Percentiles rank a stretch among this genome's conserved stretches.
Conservation (phyloP, 176 grass and related monocot genomes). For the Carex myosuroides region DNA sequence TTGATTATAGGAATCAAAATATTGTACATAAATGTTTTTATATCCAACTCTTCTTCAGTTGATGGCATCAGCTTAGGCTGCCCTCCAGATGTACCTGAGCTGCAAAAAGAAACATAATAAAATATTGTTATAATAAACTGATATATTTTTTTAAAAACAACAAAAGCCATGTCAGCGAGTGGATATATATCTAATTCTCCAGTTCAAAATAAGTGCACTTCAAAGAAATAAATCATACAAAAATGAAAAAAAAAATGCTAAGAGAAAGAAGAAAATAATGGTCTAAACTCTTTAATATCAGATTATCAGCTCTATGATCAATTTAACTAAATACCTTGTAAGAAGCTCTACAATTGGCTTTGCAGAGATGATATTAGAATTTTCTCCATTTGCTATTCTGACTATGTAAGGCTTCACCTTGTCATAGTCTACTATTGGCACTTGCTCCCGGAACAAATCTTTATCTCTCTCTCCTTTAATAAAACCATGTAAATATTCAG, state of each 20-base stretch:
- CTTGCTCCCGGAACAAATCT: conserved; percentile 35
- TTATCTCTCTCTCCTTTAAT: background rate
- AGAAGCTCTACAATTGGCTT: conserved; percentile 65
- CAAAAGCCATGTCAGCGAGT: background rate
- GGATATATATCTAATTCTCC: background rate
- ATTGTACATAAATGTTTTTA: conserved; percentile 78
- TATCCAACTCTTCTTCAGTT: conserved; percentile 61
- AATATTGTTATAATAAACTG: background rate
- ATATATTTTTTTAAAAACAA: background rate
- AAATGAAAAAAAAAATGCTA: background rate
- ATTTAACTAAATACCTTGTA: conserved; percentile 33
- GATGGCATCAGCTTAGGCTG: conserved; percentile 79
- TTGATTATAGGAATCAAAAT: conserved; percentile 59
- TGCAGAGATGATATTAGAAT: conserved; percentile 46
- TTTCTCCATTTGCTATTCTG: conserved; percentile 56
- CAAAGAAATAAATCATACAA: background rate
- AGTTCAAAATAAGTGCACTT: background rate
- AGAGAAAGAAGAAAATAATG: background rate
- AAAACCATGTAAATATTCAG: conserved; percentile 55
- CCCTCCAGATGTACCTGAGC: conserved; percentile 74
- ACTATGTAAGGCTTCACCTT: conserved; percentile 61
- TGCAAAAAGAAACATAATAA: conserved; percentile 7
- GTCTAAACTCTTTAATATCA: background rate
- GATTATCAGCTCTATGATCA: background rate
- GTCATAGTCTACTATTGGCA: conserved; percentile 72